A percentile compares a stretch with the other conserved stretches of the same genome.
phyloP scores from a whole-genome alignment of 2,329 filamentous ascomycete species.

The Colletotrichum zoysiae region DNA sequence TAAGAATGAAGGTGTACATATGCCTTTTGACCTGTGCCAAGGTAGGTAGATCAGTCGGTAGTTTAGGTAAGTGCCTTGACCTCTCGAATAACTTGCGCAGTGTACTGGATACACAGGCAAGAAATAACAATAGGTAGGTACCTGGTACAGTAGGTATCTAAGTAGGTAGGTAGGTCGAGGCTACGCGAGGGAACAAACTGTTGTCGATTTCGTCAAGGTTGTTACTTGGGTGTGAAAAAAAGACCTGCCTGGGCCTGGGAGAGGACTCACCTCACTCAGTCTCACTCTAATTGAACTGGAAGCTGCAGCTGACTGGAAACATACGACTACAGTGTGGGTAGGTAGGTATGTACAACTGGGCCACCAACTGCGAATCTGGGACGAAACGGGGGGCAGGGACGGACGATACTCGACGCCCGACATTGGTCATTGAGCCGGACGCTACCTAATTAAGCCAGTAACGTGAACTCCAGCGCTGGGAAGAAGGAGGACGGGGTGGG shows the following conservation, averaged over 20 bases:
- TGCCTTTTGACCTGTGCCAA: background rate
- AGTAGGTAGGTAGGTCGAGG: no score
- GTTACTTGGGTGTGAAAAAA: constrained; percentile 20
- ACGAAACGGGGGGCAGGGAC: constrained; percentile 17
- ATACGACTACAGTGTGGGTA: constrained; percentile 46
- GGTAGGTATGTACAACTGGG: constrained; percentile 47
- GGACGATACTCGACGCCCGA: constrained; percentile 9
- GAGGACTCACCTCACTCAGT: background rate
- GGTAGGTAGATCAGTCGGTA: no score
- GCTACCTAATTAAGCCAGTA: constrained; percentile 21
- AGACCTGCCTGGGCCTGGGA: constrained; percentile 10
- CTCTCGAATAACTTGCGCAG: background rate
- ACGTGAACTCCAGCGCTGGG: constrained; percentile 18
- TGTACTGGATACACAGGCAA: background rate
- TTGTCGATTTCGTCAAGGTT: constrained; percentile 5
- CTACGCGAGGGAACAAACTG: constrained; percentile 3
- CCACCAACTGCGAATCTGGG: constrained; percentile 43
- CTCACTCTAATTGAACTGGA: background rate
- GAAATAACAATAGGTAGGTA: background rate
- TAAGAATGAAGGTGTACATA: background rate
- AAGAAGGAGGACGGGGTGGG: constrained; percentile 15
- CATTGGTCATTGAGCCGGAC: constrained; percentile 14
- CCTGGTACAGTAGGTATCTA: background rate
- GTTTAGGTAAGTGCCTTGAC: background rate
- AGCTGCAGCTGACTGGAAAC: constrained; percentile 54